A percentile compares a stretch with the other conserved stretches of the same genome.
phyloP scores from a whole-genome alignment of 2,329 filamentous ascomycete species.

The Fusarium buxicola region DNA sequence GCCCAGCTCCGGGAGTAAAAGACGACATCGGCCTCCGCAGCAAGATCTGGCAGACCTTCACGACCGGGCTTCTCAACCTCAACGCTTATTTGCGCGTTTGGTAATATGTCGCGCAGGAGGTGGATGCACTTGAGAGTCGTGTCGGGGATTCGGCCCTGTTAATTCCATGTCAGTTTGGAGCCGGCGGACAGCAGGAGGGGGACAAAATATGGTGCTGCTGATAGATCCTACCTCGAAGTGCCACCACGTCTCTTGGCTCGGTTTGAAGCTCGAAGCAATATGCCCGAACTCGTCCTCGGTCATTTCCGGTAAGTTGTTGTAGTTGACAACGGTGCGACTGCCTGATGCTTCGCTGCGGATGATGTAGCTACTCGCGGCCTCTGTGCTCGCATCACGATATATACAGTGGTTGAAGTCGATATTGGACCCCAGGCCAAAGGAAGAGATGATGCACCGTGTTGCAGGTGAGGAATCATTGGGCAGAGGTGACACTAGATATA shows the following conservation, averaged over 20 bases:
- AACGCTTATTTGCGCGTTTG: slow-evolving; percentile 68
- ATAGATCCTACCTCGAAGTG: slow-evolving; percentile 73
- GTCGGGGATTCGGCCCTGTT: slow-evolving; percentile 72
- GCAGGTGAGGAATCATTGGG: slow-evolving; percentile 65
- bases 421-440: slow-evolving; percentile 58
- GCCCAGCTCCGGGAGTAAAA: slow-evolving; percentile 81
- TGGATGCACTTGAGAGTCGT: slow-evolving; percentile 70
- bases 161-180: slow-evolving; percentile 28
- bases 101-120: slow-evolving; percentile 61
- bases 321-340: slow-evolving; percentile 77
- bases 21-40: slow-evolving; percentile 73
- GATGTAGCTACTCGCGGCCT: slow-evolving; percentile 77
- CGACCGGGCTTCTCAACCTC: slow-evolving; percentile 79
- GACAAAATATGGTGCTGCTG: slow-evolving; percentile 1
- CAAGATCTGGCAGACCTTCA: slow-evolving; percentile 68
- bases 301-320: slow-evolving; percentile 77
- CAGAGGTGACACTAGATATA: slow-evolving; percentile 64
- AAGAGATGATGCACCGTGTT: slow-evolving; percentile 63
- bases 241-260: slow-evolving; percentile 65
- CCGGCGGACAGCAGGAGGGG: neutral
- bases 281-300: slow-evolving; percentile 67
- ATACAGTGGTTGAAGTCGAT: slow-evolving; percentile 69
- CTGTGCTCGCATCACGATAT: slow-evolving; percentile 63
- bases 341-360: slow-evolving; percentile 69
- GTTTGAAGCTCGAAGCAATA: slow-evolving; percentile 54